Evolutionary conservation across 768 basidiomycete genomes (phyloP).

Genomic region (Leucogyrophana mollusca): DNA sequence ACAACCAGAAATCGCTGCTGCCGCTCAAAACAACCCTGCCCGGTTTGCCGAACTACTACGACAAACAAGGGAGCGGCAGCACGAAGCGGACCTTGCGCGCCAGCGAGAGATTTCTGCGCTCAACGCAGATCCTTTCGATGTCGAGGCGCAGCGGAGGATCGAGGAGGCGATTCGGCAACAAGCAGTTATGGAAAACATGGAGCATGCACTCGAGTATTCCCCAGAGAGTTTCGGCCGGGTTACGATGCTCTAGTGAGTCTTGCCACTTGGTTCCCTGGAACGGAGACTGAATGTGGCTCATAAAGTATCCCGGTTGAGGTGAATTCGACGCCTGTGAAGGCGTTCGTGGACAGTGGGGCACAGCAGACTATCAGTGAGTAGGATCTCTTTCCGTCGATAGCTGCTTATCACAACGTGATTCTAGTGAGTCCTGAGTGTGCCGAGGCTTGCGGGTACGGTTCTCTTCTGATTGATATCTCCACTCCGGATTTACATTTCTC

Average conservation of each 20-base stretch:
- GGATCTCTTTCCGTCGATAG: neutral
- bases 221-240: slow-evolving; percentile 94
- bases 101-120: slow-evolving; percentile 65
- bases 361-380: slow-evolving; percentile 92
- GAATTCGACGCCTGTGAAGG: slow-evolving; percentile 86
- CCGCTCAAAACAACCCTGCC: slow-evolving; percentile 63
- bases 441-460: slow-evolving; percentile 79
- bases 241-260: slow-evolving; percentile 91
- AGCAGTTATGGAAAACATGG: slow-evolving; percentile 88
- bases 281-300: slow-evolving; percentile 2
- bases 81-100: slow-evolving; percentile 50
- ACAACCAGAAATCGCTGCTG: slow-evolving; percentile 79
- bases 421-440: slow-evolving; percentile 91
- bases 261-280: slow-evolving; percentile 2
- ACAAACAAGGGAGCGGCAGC: slow-evolving; percentile 56
- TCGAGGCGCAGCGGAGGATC: slow-evolving; percentile 90
- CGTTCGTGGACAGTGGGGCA: slow-evolving; percentile 98
- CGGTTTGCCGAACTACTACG: slow-evolving; percentile 76
- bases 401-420: slow-evolving; percentile 3
- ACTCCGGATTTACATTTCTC: slow-evolving; percentile 4
- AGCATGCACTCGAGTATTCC: slow-evolving; percentile 90
- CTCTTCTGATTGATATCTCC: neutral
- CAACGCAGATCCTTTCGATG: slow-evolving; percentile 86
- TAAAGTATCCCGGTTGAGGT: slow-evolving; percentile 86
- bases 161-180: slow-evolving; percentile 92